phyloP scores from a whole-genome alignment of 2,329 filamentous ascomycete species.

The Emergomyces pasteurianus region DNA sequence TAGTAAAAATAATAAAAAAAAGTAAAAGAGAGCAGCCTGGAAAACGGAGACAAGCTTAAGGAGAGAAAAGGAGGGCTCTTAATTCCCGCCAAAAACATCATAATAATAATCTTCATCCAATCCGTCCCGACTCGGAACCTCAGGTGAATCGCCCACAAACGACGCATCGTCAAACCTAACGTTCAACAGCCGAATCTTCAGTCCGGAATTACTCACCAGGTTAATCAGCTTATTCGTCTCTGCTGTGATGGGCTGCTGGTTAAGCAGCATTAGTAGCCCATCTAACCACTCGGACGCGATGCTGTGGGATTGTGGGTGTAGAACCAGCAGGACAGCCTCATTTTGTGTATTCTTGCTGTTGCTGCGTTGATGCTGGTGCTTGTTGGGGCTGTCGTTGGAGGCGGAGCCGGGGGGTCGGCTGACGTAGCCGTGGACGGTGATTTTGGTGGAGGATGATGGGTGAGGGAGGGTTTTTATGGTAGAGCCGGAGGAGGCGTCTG shows the following conservation, averaged over 20 bases:
- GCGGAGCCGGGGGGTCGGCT: slow-evolving; percentile 18
- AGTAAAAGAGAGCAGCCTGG: not conserved
- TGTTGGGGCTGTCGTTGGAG: slow-evolving; percentile 25
- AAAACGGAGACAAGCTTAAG: not conserved
- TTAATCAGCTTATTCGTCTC: slow-evolving; percentile 86
- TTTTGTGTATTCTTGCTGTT: slow-evolving; percentile 28
- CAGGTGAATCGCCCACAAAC: slow-evolving; percentile 55
- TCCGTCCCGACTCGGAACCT: slow-evolving; percentile 70
- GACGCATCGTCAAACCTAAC: slow-evolving; percentile 74
- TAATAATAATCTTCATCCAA: slow-evolving; percentile 92
- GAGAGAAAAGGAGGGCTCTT: slow-evolving; percentile 10
- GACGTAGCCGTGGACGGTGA: slow-evolving; percentile 72
- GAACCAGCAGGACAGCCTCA: slow-evolving; percentile 67
- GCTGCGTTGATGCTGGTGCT: slow-evolving; percentile 19
- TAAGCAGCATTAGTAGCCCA: slow-evolving; percentile 84
- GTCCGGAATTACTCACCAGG: slow-evolving; percentile 75
- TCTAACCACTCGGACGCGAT: slow-evolving; percentile 94
- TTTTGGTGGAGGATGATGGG: slow-evolving; percentile 54
- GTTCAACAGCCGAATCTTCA: slow-evolving; percentile 87
- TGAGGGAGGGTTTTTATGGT: slow-evolving; percentile 35
- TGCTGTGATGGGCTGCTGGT: slow-evolving; percentile 91
- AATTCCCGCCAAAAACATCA: slow-evolving; percentile 47
- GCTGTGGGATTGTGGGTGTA: slow-evolving; percentile 68
- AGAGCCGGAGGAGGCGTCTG: slow-evolving; percentile 37
- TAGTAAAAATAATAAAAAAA: no score